Conservation (phyloP, 805 yeast genomes). For the Candida krabiensis region DNA sequence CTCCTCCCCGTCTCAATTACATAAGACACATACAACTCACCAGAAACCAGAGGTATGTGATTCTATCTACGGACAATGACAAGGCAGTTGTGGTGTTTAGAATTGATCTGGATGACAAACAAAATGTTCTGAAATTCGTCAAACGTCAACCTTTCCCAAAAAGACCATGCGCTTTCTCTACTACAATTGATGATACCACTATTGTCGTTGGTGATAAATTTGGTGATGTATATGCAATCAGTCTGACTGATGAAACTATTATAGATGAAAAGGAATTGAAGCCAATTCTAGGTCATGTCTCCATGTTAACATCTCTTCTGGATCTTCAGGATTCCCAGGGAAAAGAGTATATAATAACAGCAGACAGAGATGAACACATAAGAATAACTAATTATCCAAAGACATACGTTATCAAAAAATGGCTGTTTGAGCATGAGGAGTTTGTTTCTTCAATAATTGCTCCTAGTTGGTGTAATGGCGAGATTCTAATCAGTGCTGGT, state of each 20-base stretch:
- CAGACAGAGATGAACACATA: slow-evolving; percentile 96
- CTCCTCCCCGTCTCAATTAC: slow-evolving; percentile 65
- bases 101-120: slow-evolving; percentile 27
- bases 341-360: slow-evolving; percentile 62
- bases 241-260: slow-evolving; percentile 38
- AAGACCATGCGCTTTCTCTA: slow-evolving; percentile 83
- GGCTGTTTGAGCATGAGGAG: slow-evolving; percentile 84
- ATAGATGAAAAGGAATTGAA: slow-evolving; percentile 44
- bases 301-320: slow-evolving; percentile 84
- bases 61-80: slow-evolving; percentile 79
- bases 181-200: slow-evolving; percentile 48
- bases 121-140: slow-evolving; percentile 46
- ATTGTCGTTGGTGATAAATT: slow-evolving; percentile 88
- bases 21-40: slow-evolving; percentile 63
- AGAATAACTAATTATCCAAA: slow-evolving; percentile 79
- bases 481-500: slow-evolving; percentile 76
- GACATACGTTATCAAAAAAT: slow-evolving; percentile 72
- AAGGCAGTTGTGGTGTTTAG: slow-evolving; percentile 73
- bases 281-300: slow-evolving; percentile 93
- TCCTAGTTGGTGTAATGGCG: slow-evolving; percentile 47
- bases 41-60: slow-evolving; percentile 51
- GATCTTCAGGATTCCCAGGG: slow-evolving; percentile 41
- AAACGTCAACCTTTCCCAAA: slow-evolving; percentile 84
- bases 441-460: slow-evolving; percentile 70
- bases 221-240: slow-evolving; percentile 84